Evolutionary conservation across 2,329 filamentous ascomycete species (phyloP), one percentile per base, ranked within the genome.

Genomic region (Hypoxylon sp.): DNA sequence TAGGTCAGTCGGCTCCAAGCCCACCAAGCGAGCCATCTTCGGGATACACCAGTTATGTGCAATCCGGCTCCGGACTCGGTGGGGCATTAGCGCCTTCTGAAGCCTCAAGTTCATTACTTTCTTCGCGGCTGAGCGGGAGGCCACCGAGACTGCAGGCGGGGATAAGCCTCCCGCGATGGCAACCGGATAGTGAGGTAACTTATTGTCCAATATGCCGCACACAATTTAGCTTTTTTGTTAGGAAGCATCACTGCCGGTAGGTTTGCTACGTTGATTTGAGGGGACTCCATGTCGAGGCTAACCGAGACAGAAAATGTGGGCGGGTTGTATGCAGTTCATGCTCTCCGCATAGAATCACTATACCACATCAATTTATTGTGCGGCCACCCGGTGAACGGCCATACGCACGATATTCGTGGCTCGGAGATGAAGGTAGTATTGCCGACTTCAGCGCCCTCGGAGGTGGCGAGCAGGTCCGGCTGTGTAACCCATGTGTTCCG

Each of bases 301-400:
- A 61, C 23, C 34, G 17, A 17, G 25, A 34, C 36, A 89, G 87
- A 61, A 97, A 96, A 81, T 97, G 93, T 68, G 93, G 93, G 34
- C 80, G 91, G 55, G 92, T 97, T 6, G 93, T 97, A 16, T 97
- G 93, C 71, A 86, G 87, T 50, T 79, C 84, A 13, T 97, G 93
- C 74, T 97, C 93, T 2, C 93, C 93, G 3, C 93, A 97, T 71
- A 84, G 91, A 55, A 97, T 97, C 67, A 96, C 90, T 3, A 97
- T 97, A 57, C 93, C 93, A 1, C 83, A 92, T 59, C 90, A 94
- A 67, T 97, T 90, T 69, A 96, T 97, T 59, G 91, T 97, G 17
- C 87, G 88, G 36, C 89, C 90, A 2, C 88, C 89, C 1, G 78
- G 74, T 5, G 64, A 70, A 31, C 63, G 64, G 3, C 58, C 57